Percentiles rank a stretch among this genome's conserved stretches.
Conservation (phyloP, 2,329 filamentous ascomycete species). For the Pseudogymnoascus sp. region DNA sequence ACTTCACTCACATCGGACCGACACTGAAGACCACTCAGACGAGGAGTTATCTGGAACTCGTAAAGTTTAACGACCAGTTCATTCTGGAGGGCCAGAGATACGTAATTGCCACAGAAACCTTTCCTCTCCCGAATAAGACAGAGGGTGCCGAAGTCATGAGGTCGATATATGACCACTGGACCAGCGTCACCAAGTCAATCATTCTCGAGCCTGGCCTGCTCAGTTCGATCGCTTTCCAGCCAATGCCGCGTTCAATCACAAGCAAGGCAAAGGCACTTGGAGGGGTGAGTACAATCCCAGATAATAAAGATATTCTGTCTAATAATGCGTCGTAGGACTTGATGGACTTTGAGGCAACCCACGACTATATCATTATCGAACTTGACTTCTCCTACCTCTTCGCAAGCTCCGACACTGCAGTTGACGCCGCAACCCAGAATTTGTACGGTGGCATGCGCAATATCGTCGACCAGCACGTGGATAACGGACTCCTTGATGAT, state of each 20-base stretch:
- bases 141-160: conserved; percentile 6
- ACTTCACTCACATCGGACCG: conserved; percentile 40
- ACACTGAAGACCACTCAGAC: conserved; percentile 6
- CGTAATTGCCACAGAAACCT: conserved; percentile 11
- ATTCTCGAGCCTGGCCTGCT: conserved; percentile 15
- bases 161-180: conserved; percentile 6
- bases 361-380: conserved; percentile 23
- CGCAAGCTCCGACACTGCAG: neutral
- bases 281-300: neutral
- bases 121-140: conserved; percentile 5
- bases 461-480: neutral
- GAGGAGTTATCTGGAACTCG: conserved; percentile 8
- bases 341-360: conserved; percentile 18
- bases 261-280: conserved; percentile 12
- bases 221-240: conserved; percentile 26
- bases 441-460: conserved; percentile 7
- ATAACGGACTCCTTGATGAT: conserved; percentile 4
- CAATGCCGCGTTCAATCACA: conserved; percentile 23
- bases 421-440: conserved; percentile 4
- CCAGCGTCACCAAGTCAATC: conserved; percentile 17
- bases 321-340: conserved; percentile 14
- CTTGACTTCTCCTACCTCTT: conserved; percentile 24
- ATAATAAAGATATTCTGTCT: neutral
- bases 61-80: conserved; percentile 2
- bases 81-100: conserved; percentile 8